These are phyloP conservation scores for Phtheirospermum japonicum DNA, from an alignment of 257 asterid genomes.

Conservation along the genomic window DNA sequence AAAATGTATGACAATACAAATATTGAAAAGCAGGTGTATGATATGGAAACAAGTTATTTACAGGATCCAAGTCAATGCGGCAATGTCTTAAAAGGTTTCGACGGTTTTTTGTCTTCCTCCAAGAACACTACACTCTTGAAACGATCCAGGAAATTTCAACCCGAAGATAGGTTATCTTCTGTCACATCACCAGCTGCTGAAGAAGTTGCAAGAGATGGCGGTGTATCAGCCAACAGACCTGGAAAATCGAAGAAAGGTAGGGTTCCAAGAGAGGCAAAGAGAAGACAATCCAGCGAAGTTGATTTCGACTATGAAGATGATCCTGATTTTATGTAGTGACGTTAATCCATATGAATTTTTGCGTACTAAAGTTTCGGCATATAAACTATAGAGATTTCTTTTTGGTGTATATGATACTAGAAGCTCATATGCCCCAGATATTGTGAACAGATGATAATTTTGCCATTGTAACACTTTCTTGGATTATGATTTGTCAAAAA, in stretches of 20 bases:
- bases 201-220: too few relatives aligned
- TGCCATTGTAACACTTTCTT: too few relatives aligned
- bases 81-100: slow-evolving; percentile 98
- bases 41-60: slow-evolving; percentile 93
- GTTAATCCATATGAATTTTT: too few relatives aligned
- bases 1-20: too few relatives aligned
- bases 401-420: too few relatives aligned
- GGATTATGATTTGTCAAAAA: too few relatives aligned
- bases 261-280: slow-evolving; percentile 87
- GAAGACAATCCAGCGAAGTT: slow-evolving; percentile 87
- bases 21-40: too few relatives aligned
- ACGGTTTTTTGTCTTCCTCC: slow-evolving; percentile 91
- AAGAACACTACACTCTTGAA: slow-evolving; percentile 91
- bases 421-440: too few relatives aligned
- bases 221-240: slow-evolving; percentile 65
- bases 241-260: slow-evolving; percentile 91
- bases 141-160: slow-evolving; percentile 93
- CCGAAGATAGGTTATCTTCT: slow-evolving; percentile 92
- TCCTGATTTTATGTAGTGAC: slow-evolving; percentile 81
- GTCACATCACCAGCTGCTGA: slow-evolving; percentile 94
- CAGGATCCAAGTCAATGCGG: slow-evolving; percentile 99
- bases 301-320: slow-evolving; percentile 95
- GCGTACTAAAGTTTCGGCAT: too few relatives aligned
- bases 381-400: too few relatives aligned
- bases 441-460: too few relatives aligned